Conservation (phyloP, 2,329 filamentous ascomycete genomes). For the Decorospora gaudefroyi region DNA sequence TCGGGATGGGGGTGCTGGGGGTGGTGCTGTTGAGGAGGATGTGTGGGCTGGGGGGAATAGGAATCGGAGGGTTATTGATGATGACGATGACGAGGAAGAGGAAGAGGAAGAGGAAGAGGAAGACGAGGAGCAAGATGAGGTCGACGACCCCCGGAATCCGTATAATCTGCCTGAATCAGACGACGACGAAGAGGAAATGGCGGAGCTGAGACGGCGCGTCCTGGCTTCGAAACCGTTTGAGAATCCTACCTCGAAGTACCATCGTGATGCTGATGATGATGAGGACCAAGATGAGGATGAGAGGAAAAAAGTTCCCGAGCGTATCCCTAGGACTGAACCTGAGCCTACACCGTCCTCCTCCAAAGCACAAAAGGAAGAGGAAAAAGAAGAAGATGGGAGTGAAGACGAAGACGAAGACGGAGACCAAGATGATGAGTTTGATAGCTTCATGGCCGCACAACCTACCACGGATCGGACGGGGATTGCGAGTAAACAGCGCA, state of each 20-base stretch:
- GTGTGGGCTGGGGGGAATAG: slow-evolving; percentile 91
- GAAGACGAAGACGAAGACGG: slow-evolving; percentile 69
- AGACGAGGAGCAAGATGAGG: slow-evolving; percentile 49
- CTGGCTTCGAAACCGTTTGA: slow-evolving; percentile 87
- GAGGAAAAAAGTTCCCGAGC: slow-evolving; percentile 62
- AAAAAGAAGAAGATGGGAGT: slow-evolving; percentile 66
- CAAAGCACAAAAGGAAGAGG: slow-evolving; percentile 32
- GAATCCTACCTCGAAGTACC: slow-evolving; percentile 57
- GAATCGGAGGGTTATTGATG: slow-evolving; percentile 64
- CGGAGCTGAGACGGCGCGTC: slow-evolving; percentile 86
- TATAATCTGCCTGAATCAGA: slow-evolving; percentile 74
- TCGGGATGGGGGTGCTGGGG: no score
- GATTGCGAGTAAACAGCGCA: slow-evolving; percentile 63
- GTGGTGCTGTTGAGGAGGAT: slow-evolving; percentile 66
- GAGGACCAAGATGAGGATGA: slow-evolving; percentile 39
- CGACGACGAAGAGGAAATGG: slow-evolving; percentile 89
- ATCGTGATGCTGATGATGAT: no score
- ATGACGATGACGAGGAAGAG: slow-evolving; percentile 57
- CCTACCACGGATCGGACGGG: slow-evolving; percentile 87
- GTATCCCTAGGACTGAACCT: slow-evolving; percentile 63
- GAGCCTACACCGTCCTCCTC: no score
- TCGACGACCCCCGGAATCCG: slow-evolving; percentile 64
- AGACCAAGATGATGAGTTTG: slow-evolving; percentile 77
- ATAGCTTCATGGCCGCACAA: slow-evolving; percentile 89
- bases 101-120: slow-evolving; percentile 52